A percentile compares a stretch with the other conserved stretches of the same genome.
Evolutionary conservation across 2,329 filamentous ascomycete species (phyloP).

Genomic region (Pseudogymnoascus sp.): DNA sequence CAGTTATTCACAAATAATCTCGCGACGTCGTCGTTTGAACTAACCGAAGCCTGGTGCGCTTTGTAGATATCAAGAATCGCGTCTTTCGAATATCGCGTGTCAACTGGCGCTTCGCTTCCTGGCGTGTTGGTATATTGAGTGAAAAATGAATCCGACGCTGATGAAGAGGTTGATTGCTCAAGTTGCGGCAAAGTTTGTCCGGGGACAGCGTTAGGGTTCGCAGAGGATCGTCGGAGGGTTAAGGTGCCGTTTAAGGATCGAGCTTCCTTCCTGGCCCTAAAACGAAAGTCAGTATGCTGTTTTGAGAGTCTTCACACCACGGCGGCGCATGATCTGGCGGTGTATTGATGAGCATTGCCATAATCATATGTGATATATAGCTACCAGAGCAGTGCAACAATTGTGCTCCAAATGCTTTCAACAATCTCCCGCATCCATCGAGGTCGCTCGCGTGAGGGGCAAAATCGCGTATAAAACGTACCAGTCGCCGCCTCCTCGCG

Average conservation of each 20-base stretch:
- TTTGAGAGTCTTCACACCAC: neutral
- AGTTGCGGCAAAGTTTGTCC: constrained; percentile 23
- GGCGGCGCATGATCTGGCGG: constrained; percentile 2
- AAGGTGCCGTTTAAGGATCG: constrained; percentile 55
- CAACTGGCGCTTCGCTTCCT: constrained; percentile 35
- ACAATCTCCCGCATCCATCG: neutral
- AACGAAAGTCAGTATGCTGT: neutral
- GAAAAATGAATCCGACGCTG: constrained; percentile 18
- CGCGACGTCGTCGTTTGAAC: constrained; percentile 52
- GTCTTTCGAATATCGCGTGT: constrained; percentile 30
- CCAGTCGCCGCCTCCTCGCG: constrained; percentile 63
- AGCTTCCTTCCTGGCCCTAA: constrained; percentile 52
- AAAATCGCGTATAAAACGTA: constrained; percentile 41
- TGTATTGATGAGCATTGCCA: neutral
- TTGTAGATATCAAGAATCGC: constrained; percentile 71
- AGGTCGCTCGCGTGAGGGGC: neutral
- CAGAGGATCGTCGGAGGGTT: constrained; percentile 58
- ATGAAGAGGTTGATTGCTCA: constrained; percentile 2
- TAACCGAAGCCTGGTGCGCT: constrained; percentile 41
- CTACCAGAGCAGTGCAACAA: neutral
- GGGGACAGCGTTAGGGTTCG: constrained; percentile 40
- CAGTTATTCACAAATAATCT: constrained; percentile 68
- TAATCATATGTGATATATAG: neutral
- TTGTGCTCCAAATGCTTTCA: neutral
- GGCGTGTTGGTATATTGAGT: constrained; percentile 31